These are phyloP conservation scores for Leucaena leucocephala DNA, from an alignment of 306 rosid species.

Conservation along the genomic window DNA sequence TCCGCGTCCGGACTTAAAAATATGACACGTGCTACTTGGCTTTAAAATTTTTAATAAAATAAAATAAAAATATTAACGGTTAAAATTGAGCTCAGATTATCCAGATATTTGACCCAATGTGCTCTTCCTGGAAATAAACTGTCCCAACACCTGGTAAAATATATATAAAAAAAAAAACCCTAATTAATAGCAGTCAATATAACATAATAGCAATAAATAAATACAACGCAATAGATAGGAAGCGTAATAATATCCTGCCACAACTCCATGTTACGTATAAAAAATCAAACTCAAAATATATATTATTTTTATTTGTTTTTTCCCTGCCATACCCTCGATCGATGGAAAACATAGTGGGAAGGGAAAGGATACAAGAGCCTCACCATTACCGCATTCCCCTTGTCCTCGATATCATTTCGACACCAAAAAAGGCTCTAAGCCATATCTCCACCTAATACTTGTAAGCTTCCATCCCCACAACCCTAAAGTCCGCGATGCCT, in stretches of 20 bases:
- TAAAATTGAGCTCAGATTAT: not conserved
- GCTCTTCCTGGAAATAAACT: too few relatives aligned
- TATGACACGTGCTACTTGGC: not conserved
- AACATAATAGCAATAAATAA: not conserved
- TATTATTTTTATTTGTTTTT: not conserved
- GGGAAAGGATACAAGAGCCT: constrained; percentile 22
- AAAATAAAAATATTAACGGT: not conserved
- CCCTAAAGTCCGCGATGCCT: constrained; percentile 41
- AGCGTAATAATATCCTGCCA: constrained; percentile 35
- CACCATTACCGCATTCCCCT: constrained; percentile 50
- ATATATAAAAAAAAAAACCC: not conserved
- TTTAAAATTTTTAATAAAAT: not conserved
- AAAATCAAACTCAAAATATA: not conserved
- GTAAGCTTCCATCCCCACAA: constrained; percentile 12
- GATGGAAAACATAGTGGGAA: constrained; percentile 8
- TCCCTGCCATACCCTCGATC: not conserved
- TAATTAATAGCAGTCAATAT: not conserved
- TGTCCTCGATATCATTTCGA: not conserved
- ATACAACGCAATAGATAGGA: not conserved
- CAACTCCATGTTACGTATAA: constrained; percentile 36
- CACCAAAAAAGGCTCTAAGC: constrained; percentile 24
- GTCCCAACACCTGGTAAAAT: not conserved
- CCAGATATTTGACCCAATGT: not conserved
- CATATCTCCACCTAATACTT: constrained; percentile 53
- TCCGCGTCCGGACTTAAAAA: not conserved